Percentiles rank a stretch among this genome's conserved stretches.
Conservation (phyloP, 2,329 filamentous ascomycete genomes). For the Phyllosticta capitalensis region DNA sequence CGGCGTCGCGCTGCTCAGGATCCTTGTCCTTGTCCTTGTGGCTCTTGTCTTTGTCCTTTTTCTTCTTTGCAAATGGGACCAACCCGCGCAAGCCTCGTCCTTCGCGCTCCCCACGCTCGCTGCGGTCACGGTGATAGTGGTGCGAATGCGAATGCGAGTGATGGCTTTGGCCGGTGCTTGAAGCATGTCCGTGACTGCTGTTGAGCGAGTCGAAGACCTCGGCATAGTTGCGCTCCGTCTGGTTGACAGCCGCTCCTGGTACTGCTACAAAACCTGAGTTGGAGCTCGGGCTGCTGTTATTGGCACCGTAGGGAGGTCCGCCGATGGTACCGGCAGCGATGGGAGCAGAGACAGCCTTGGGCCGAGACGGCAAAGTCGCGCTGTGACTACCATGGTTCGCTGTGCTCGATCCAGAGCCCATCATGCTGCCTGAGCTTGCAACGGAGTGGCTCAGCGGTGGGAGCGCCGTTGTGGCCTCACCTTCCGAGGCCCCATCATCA, state of each 20-base stretch:
- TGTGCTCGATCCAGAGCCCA: background rate
- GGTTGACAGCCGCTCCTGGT: background rate
- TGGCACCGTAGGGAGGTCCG: background rate
- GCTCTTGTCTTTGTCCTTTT: conserved; percentile 16
- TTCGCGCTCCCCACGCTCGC: background rate
- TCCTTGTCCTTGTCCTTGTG: conserved; percentile 19
- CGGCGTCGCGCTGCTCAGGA: conserved; percentile 5
- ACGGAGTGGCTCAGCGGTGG: conserved; percentile 18
- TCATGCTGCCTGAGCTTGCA: background rate
- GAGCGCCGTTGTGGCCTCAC: conserved; percentile 28
- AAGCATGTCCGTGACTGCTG: background rate
- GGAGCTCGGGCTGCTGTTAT: background rate
- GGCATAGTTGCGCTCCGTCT: background rate
- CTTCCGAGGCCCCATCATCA: conserved; percentile 21
- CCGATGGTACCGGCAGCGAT: background rate
- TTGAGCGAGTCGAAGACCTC: conserved; percentile 5
- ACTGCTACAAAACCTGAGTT: background rate
- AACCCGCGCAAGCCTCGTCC: conserved; percentile 4
- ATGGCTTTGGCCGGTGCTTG: background rate
- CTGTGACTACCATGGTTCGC: background rate
- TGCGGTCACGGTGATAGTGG: background rate
- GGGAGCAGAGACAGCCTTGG: background rate
- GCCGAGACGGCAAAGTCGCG: background rate
- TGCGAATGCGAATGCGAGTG: background rate
- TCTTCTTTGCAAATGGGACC: conserved; percentile 3